Evolutionary conservation across 805 yeast species (phyloP), one percentile per base, ranked within the genome.

Genomic region (Phaffomyces antillensis): DNA sequence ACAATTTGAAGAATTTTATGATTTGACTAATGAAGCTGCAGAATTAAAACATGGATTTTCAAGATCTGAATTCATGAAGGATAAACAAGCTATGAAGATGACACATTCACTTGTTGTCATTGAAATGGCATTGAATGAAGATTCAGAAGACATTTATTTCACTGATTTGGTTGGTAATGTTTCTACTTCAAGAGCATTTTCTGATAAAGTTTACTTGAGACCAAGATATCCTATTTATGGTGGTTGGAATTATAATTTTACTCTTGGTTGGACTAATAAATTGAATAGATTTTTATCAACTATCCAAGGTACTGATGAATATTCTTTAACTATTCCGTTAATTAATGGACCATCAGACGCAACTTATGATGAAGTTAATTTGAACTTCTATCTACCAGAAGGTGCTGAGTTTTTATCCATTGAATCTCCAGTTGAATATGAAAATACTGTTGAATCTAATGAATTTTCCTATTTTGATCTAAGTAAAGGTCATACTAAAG

Each of bases 171-270:
- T 91, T 26, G 99, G 99, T 33, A 86, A 87, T 65, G 96, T 91
- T 13, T 82, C 96, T 7, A 86, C 97, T 4, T 83, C 84, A 41
- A 68, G 70, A 49, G 59, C 66, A 5, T 43, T 59, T 15, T 52
- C 53, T 5, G 60, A 63, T 42, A 60, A 53, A 48, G 66, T 87
- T 40, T 68, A 81, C 32, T 63, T 93, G 52, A 77, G 75, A 58
- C 98, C 98, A 45, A 76, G 99, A 63, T 93, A 72, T 70, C 99
- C 99, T n/a, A 62, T 93, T 7, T 86, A 87, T 65, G 99, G 99
- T 40, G 95, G 90, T 37, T 93, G 99, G 99, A 75, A 81, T 57
- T 91, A 88, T 66, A 88, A 91, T 66, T 93, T 87, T 72, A 93
- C 98, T 20, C 65, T 91, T 54, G 98, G 98, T n/a, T 93, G 96